Evolutionary conservation across 2,329 filamentous ascomycete genomes (phyloP).

Genomic region (Paracorniculantispora psalliotae): DNA sequence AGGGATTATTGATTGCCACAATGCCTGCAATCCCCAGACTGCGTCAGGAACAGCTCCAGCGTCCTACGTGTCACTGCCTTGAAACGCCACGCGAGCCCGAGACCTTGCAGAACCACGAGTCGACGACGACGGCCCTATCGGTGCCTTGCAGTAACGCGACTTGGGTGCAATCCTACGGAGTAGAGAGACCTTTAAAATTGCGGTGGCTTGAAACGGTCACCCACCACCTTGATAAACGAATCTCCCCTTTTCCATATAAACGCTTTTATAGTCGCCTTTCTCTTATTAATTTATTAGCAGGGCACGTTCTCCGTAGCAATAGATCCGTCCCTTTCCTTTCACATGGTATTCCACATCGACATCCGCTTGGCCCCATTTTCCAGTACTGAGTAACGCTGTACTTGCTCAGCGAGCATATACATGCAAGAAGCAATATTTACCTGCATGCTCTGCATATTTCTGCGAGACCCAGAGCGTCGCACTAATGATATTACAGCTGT

Average conservation of each 20-base stretch:
- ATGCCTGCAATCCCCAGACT: neutral
- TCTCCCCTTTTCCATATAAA: neutral
- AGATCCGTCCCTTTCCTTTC: too few species aligned
- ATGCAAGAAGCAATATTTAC: neutral
- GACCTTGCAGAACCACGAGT: neutral
- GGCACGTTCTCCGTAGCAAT: too few species aligned
- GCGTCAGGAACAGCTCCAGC: neutral
- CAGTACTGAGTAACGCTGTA: neutral
- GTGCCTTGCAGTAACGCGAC: neutral
- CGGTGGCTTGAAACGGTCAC: slow-evolving; percentile 2
- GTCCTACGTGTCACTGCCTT: neutral
- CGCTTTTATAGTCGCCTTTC: too few species aligned
- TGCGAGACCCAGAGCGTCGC: neutral
- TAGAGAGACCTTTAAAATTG: slow-evolving; percentile 3
- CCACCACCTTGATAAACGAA: neutral
- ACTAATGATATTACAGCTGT: neutral
- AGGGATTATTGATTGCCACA: neutral
- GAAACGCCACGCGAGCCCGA: slow-evolving; percentile 3
- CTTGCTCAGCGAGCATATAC: neutral
- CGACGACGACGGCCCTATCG: neutral
- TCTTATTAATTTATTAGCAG: neutral
- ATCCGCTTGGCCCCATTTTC: too few species aligned
- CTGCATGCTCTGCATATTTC: neutral
- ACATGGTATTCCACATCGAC: too few species aligned
- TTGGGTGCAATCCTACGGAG: neutral